phyloP scores from a whole-genome alignment of 441 rosid genomes.

The Syzygium malaccense region DNA sequence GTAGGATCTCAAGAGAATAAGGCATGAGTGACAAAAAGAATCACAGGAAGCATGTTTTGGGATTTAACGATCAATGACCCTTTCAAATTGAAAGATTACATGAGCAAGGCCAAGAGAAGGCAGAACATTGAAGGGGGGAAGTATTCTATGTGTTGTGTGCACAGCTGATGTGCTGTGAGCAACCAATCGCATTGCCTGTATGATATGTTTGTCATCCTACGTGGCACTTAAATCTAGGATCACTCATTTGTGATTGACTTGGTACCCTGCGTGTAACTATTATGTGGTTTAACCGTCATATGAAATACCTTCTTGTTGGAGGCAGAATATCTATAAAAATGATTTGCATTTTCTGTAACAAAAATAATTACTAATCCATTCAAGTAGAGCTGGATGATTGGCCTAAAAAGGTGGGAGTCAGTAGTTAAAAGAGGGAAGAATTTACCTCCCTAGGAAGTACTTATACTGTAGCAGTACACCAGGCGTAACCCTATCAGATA shows the following conservation, averaged over 20 bases:
- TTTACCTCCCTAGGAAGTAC: slow-evolving; percentile 89
- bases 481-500: slow-evolving; percentile 62
- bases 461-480: slow-evolving; percentile 59
- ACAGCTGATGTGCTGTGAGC: neutral
- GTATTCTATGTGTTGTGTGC: neutral
- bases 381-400: neutral
- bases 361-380: neutral
- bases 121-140: neutral
- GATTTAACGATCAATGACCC: neutral
- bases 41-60: neutral
- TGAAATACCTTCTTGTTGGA: neutral
- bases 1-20: neutral
- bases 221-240: neutral
- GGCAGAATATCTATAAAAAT: neutral
- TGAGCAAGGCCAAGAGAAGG: neutral
- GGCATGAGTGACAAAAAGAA: neutral
- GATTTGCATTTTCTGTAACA: neutral
- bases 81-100: neutral
- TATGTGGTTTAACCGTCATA: neutral
- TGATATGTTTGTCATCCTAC: neutral
- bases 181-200: neutral
- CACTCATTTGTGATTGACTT: neutral
- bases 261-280: neutral
- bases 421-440: neutral
- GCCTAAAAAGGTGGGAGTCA: neutral